phyloP scores from a whole-genome alignment of 352 stramenopile species.

The Thalassiosira sp. region DNA sequence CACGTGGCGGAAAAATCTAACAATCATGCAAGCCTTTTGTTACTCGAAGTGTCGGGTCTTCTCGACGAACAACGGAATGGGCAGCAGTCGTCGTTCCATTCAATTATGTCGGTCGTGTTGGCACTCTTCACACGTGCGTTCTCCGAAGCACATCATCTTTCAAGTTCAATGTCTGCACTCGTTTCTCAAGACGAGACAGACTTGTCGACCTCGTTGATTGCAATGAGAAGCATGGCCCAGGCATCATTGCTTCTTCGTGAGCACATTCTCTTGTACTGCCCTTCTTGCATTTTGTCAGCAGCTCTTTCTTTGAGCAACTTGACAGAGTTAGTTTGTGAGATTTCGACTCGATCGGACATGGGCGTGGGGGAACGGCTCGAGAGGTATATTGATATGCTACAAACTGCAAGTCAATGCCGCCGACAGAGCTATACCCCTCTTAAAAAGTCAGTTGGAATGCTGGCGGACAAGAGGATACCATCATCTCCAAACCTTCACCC shows the following conservation, averaged over 20 bases:
- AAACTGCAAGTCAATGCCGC: slow-evolving; percentile 24
- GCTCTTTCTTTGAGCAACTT: slow-evolving; percentile 58
- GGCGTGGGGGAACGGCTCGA: slow-evolving; percentile 74
- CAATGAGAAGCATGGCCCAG: slow-evolving; percentile 55
- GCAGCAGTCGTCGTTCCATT: slow-evolving; percentile 48
- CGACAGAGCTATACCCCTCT: slow-evolving; percentile 4
- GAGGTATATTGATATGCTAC: slow-evolving; percentile 49
- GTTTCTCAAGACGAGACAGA: slow-evolving; percentile 25
- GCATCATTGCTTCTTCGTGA: slow-evolving; percentile 67
- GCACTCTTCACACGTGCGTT: slow-evolving; percentile 55
- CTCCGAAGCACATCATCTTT: slow-evolving; percentile 40
- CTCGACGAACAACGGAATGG: slow-evolving; percentile 49
- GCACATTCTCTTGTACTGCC: slow-evolving; percentile 53
- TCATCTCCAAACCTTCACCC: slow-evolving; percentile 55
- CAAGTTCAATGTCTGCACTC: slow-evolving; percentile 25
- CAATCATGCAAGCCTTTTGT: slow-evolving; percentile 49
- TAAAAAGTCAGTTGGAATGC: slow-evolving; percentile 7
- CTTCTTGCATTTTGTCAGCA: slow-evolving; percentile 33
- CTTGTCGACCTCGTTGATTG: slow-evolving; percentile 24
- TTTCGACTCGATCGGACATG: slow-evolving; percentile 66
- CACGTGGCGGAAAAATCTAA: slow-evolving; percentile 51
- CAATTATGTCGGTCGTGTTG: slow-evolving; percentile 56
- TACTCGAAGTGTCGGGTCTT: slow-evolving; percentile 63
- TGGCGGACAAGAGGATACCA: slow-evolving; percentile 23
- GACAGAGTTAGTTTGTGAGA: slow-evolving; percentile 63